These are phyloP conservation scores for Blyttiomyces sp. DNA, from an alignment of 371 early-diverging fungal species.

Conservation along the genomic window DNA sequence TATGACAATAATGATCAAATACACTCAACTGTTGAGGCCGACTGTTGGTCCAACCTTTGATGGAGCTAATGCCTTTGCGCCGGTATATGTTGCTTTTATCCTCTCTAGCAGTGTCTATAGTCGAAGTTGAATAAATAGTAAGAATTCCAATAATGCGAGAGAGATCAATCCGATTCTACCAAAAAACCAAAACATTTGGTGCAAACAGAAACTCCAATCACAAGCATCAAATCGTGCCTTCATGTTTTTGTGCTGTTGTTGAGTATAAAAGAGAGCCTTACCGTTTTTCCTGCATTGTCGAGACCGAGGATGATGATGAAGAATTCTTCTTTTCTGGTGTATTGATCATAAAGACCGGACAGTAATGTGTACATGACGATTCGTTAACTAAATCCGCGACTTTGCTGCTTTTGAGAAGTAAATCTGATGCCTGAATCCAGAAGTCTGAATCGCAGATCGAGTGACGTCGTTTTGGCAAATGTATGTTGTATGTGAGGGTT, in stretches of 20 bases:
- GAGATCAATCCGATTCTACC: too few relatives aligned
- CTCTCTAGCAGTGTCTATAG: constrained; percentile 76
- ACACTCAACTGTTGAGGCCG: constrained; percentile 79
- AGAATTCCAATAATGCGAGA: not conserved
- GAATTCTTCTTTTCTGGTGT: constrained; percentile 85
- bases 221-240: too few relatives aligned
- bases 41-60: constrained; percentile 92
- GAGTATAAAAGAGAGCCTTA: too few relatives aligned
- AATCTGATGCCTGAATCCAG: too few relatives aligned
- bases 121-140: not conserved
- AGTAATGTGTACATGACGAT: constrained; percentile 88
- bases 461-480: too few relatives aligned
- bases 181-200: too few relatives aligned
- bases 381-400: not conserved
- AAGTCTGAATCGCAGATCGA: too few relatives aligned
- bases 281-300: constrained; percentile 96
- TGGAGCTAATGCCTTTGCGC: constrained; percentile 70
- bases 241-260: too few relatives aligned
- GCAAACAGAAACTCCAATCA: not conserved
- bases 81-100: constrained; percentile 73
- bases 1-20: too few relatives aligned
- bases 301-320: constrained; percentile 92
- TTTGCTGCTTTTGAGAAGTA: too few relatives aligned
- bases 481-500: too few relatives aligned
- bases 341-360: constrained; percentile 80